Evolutionary conservation across 1,284 basidiomycete species (phyloP).

Genomic region (Rhodotorula mucilaginosa): DNA sequence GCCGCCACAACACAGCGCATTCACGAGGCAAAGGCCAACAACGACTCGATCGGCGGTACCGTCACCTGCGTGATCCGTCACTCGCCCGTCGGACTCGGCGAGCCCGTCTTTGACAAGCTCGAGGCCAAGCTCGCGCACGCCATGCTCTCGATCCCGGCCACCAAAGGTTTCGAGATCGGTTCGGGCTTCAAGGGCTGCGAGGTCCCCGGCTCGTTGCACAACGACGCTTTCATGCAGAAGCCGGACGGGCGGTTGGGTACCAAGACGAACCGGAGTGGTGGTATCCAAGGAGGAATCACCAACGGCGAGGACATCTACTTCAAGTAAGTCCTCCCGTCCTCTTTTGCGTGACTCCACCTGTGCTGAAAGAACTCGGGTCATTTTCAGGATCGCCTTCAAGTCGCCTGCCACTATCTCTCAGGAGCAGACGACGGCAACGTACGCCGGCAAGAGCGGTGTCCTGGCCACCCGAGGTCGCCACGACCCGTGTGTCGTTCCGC

Average conservation of each 20-base stretch:
- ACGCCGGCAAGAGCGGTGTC: slow-evolving; percentile 82
- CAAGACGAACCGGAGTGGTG: slow-evolving; percentile 91
- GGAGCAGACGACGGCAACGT: slow-evolving; percentile 83
- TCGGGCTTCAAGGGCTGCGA: slow-evolving; percentile 96
- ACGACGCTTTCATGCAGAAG: slow-evolving; percentile 78
- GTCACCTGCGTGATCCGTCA: slow-evolving; percentile 94
- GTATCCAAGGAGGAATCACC: slow-evolving; percentile 95
- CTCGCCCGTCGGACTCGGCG: slow-evolving; percentile 86
- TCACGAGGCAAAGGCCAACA: slow-evolving; percentile 81
- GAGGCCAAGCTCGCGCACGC: slow-evolving; percentile 95
- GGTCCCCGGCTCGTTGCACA: slow-evolving; percentile 88
- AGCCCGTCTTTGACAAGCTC: slow-evolving; percentile 98
- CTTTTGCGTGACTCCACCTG: not conserved
- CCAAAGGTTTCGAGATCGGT: slow-evolving; percentile 97
- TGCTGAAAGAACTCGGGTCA: not conserved
- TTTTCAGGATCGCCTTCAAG: slow-evolving; percentile 85
- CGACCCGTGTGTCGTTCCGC: slow-evolving; percentile 88
- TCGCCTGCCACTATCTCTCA: slow-evolving; percentile 97
- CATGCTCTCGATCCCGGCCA: slow-evolving; percentile 98
- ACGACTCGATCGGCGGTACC: slow-evolving; percentile 95
- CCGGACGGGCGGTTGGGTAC: slow-evolving; percentile 74
- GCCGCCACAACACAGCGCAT: slow-evolving; percentile 66
- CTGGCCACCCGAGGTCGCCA: slow-evolving; percentile 82
- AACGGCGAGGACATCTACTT: slow-evolving; percentile 99
- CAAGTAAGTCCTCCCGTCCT: slow-evolving; percentile 57